Base-by-base conservation (phyloP, 176 grass and related monocot genomes). In the Avena sativa region DNA sequence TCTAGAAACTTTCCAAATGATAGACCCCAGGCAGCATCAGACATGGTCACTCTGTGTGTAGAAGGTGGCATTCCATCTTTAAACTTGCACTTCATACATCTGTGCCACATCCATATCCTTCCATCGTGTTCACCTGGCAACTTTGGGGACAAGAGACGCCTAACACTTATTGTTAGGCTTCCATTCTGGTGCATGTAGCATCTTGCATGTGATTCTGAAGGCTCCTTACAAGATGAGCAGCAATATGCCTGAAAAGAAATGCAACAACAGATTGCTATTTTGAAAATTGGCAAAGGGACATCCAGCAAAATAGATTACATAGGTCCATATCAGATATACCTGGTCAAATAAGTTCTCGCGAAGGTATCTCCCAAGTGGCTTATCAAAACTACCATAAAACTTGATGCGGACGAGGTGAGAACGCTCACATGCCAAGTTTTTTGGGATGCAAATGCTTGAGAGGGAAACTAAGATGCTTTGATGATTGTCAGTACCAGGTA, bases 71-170 rank as follows among this genome's bases (percentile, higher is more conserved):
- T 87, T 89, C 91, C 92, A 87, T 93, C 89, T 84, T 95, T 73
- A 55, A 87, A 87, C 78, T 92, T 88, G 70, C 96, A 98, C 70
- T 87, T 94, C 55, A 86, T 82, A 80, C 96, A 98, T 87, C 96
- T 88, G 25, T 98, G 96, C 96, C 96, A 98, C 93, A 98, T 98
- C 96, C 96, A 98, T 89, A 98, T 98, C 90, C 86, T 93, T 76
- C 93, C 88, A 81, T 95, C 96, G 82, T 70, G 88, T 89, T 93
- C 91, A 40, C 96, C 96, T 49, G 84, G 84, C 70, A 98, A 91
- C 20, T 93, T 90, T 64, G 69, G 68, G 68, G 81, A 82, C n/a
- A 73, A 26, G 80, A 94, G 86, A 63, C 81, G 89, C 62, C 91
- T 98, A 79, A 93, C 90, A 60, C 87, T 89, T 64, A 94, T 98